phyloP scores from a whole-genome alignment of 768 basidiomycete genomes.

The Rhizopogon roseolus region DNA sequence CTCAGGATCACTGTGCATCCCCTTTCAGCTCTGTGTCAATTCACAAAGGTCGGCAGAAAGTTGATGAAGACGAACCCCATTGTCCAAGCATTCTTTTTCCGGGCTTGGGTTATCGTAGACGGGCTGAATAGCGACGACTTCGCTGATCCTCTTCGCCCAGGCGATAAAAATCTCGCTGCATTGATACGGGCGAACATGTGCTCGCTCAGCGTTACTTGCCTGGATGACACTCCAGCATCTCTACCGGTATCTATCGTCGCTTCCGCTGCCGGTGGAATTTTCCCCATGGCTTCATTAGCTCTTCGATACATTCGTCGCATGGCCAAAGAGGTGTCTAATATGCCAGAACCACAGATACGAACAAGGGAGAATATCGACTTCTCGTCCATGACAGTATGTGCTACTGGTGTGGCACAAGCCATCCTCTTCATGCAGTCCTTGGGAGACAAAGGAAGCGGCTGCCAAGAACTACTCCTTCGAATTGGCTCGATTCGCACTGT shows the following conservation, averaged over 20 bases:
- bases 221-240: neutral
- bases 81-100: conserved; percentile 2
- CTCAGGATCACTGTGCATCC: conserved; percentile 1
- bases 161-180: neutral
- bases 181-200: conserved; percentile 1
- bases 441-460: neutral
- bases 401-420: conserved; percentile 2
- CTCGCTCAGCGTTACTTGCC: conserved; percentile 1
- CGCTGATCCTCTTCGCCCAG: neutral
- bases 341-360: neutral
- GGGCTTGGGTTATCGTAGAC: neutral
- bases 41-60: neutral
- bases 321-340: conserved; percentile 2
- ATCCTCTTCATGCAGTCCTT: conserved; percentile 1
- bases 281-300: conserved; percentile 3
- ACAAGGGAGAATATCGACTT: neutral
- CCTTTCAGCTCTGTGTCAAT: conserved; percentile 1
- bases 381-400: conserved; percentile 1
- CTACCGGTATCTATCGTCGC: neutral
- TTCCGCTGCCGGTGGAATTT: neutral
- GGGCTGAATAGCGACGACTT: neutral
- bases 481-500: conserved; percentile 3
- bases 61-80: neutral
- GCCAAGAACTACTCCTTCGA: neutral
- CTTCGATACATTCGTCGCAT: conserved; percentile 3